Percentiles rank a stretch among this genome's conserved stretches.
phyloP scores from a whole-genome alignment of 306 rosid species.

The Hippophae gyantsensis region DNA sequence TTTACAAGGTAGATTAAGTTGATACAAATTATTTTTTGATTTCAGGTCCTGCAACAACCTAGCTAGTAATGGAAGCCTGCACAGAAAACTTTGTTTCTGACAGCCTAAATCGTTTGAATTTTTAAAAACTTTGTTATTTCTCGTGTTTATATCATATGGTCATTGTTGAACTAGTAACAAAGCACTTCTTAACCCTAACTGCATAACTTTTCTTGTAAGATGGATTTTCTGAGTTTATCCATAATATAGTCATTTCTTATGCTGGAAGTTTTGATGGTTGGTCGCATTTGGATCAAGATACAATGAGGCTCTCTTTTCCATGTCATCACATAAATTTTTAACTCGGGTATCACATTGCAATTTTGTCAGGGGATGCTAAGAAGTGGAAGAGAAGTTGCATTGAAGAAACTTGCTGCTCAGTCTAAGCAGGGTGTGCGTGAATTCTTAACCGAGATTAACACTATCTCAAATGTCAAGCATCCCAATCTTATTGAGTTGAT shows the following conservation, averaged over 20 bases:
- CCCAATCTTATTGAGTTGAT: slow-evolving; percentile 81
- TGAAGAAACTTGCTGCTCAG: slow-evolving; percentile 73
- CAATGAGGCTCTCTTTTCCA: neutral
- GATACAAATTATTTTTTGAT: neutral
- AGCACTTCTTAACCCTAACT: too few species aligned
- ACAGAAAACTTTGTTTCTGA: neutral
- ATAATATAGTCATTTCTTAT: neutral
- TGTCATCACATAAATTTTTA: neutral
- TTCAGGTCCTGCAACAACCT: neutral
- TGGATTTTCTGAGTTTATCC: neutral
- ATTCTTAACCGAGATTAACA: slow-evolving; percentile 67
- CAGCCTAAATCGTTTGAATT: neutral
- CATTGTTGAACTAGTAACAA: neutral
- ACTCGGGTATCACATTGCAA: slow-evolving; percentile 11
- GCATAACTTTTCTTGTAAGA: neutral
- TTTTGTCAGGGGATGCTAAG: slow-evolving; percentile 62
- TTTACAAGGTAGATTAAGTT: slow-evolving; percentile 54
- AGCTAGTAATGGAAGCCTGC: slow-evolving; percentile 2
- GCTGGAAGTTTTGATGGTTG: neutral
- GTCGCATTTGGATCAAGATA: neutral
- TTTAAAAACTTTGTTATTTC: slow-evolving; percentile 1
- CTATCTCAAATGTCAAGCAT: slow-evolving; percentile 73
- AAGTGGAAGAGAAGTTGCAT: slow-evolving; percentile 59
- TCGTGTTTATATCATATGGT: neutral
- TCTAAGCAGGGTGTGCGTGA: slow-evolving; percentile 88